A percentile compares a stretch with the other conserved stretches of the same genome.
phyloP scores from a whole-genome alignment of 768 basidiomycete genomes.

The Boletus speciosus region DNA sequence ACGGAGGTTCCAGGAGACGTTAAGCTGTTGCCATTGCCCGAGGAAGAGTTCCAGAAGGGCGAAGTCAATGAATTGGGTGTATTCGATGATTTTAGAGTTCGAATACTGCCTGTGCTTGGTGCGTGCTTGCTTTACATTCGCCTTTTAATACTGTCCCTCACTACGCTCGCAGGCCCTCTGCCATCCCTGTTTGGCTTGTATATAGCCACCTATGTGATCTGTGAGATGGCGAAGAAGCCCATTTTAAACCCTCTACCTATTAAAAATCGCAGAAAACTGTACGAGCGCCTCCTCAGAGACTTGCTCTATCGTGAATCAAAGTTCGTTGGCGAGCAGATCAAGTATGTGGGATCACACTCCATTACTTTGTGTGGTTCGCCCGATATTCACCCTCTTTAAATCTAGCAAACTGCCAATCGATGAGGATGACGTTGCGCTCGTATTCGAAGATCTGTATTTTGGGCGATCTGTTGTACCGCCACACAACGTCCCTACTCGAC shows the following conservation, averaged over 20 bases:
- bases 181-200: conserved; percentile 91
- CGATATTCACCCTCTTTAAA: neutral
- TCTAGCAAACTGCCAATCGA: conserved; percentile 71
- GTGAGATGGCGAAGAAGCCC: conserved; percentile 80
- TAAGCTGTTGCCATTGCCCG: conserved; percentile 82
- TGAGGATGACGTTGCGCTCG: conserved; percentile 75
- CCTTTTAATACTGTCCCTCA: neutral
- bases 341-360: conserved; percentile 40
- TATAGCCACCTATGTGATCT: conserved; percentile 84
- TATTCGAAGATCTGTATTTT: conserved; percentile 86
- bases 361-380: neutral
- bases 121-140: conserved; percentile 16
- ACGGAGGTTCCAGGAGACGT: conserved; percentile 91
- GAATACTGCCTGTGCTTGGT: conserved; percentile 91
- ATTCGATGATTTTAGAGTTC: conserved; percentile 90
- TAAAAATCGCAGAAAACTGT: conserved; percentile 81
- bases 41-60: conserved; percentile 90
- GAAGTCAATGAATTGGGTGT: conserved; percentile 83
- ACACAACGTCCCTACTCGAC: conserved; percentile 64
- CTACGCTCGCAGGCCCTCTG: conserved; percentile 43
- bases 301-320: conserved; percentile 72
- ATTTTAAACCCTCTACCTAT: conserved; percentile 81
- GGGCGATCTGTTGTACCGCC: conserved; percentile 80
- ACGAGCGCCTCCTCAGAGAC: conserved; percentile 74
- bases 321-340: conserved; percentile 55